These are phyloP conservation scores for Vitis cinerea DNA, from an alignment of 164 flowering plant genomes.

Conservation along the genomic window DNA sequence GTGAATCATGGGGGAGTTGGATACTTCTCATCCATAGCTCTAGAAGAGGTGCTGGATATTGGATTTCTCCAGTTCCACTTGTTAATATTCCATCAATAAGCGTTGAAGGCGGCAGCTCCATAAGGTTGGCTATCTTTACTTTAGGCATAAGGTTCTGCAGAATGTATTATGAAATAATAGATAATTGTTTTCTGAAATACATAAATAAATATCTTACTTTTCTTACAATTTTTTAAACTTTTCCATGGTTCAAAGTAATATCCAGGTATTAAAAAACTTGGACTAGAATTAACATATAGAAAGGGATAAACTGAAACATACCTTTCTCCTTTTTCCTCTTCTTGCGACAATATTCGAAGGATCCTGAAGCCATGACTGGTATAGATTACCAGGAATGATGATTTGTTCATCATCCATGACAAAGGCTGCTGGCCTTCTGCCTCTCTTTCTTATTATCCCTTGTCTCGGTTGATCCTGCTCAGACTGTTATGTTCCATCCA, in stretches of 20 bases:
- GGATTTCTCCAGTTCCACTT: conserved; percentile 30
- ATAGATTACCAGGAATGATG: conserved; percentile 61
- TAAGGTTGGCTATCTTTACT: conserved; percentile 49
- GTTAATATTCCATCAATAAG: conserved; percentile 36
- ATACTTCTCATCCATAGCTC: conserved; percentile 50
- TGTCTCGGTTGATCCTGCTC: conserved; percentile 35
- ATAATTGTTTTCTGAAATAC: neutral
- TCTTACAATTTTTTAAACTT: no score
- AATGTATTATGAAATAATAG: no score
- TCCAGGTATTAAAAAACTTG: neutral
- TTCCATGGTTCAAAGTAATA: neutral
- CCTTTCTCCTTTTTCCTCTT: conserved; percentile 64
- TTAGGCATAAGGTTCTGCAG: conserved; percentile 10
- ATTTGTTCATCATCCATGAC: conserved; percentile 70
- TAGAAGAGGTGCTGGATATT: conserved; percentile 63
- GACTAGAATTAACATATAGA: neutral
- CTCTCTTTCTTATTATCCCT: conserved; percentile 40
- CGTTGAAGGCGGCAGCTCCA: conserved; percentile 67
- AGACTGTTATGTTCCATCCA: conserved; percentile 18
- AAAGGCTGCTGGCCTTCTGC: conserved; percentile 27
- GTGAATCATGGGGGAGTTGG: conserved; percentile 48
- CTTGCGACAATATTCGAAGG: conserved; percentile 56
- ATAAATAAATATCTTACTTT: no score
- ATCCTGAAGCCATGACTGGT: conserved; percentile 80
- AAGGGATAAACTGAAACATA: conserved; percentile 4